Evolutionary conservation across 176 grass and related monocot species (phyloP).

Genomic region (Stipa capillata): DNA sequence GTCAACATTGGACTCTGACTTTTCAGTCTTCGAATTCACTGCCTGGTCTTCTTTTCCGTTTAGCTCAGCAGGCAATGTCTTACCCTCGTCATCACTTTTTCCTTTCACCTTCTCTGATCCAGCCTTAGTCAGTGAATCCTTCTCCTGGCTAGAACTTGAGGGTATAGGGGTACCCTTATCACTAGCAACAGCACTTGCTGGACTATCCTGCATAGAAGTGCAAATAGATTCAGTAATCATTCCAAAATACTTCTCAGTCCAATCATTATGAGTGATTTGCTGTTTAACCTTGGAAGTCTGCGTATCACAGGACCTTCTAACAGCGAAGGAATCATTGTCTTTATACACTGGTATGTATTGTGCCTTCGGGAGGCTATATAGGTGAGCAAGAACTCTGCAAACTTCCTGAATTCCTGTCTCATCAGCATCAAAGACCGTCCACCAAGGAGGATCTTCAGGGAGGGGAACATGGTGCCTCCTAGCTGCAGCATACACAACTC

Average conservation of each 20-base stretch:
- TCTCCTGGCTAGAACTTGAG: slow-evolving; percentile 40
- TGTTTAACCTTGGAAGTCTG: slow-evolving; percentile 59
- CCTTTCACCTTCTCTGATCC: slow-evolving; percentile 52
- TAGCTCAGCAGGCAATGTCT: slow-evolving; percentile 26
- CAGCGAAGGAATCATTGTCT: slow-evolving; percentile 80
- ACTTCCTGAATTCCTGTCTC: slow-evolving; percentile 34
- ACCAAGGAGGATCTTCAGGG: slow-evolving; percentile 75
- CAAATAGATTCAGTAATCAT: background rate
- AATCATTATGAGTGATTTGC: background rate
- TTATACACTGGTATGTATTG: slow-evolving; percentile 41
- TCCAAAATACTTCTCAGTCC: background rate
- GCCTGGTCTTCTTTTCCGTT: slow-evolving; percentile 45
- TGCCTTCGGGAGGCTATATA: slow-evolving; percentile 45
- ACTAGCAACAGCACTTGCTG: slow-evolving; percentile 22
- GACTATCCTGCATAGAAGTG: slow-evolving; percentile 51
- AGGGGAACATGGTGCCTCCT: slow-evolving; percentile 60
- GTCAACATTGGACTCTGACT: slow-evolving; percentile 46
- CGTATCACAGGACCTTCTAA: slow-evolving; percentile 30
- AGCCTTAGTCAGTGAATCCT: slow-evolving; percentile 46
- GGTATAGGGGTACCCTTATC: slow-evolving; percentile 44
- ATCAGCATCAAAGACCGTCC: slow-evolving; percentile 44
- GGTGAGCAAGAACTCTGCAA: slow-evolving; percentile 30
- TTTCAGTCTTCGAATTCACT: slow-evolving; percentile 52
- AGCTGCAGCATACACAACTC: slow-evolving; percentile 92
- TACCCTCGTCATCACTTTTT: slow-evolving; percentile 47